Percentiles rank a stretch among this genome's conserved stretches.
phyloP scores from a whole-genome alignment of 805 yeast genomes.

The Wickerhamiella australiensis region DNA sequence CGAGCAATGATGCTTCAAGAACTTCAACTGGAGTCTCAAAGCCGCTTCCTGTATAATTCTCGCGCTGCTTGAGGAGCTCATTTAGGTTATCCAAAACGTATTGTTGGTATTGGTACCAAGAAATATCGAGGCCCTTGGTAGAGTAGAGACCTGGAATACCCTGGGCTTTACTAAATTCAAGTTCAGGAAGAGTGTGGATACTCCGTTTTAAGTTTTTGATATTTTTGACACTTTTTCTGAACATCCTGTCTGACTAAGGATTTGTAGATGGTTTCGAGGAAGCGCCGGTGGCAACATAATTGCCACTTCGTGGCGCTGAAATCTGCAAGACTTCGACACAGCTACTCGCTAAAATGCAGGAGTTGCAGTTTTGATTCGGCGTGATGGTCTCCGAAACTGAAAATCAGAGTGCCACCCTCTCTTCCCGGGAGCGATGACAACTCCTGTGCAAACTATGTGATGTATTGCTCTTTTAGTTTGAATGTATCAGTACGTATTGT shows the following conservation, averaged over 20 bases:
- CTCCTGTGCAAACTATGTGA: no score
- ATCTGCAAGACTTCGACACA: neutral
- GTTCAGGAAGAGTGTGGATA: conserved; percentile 26
- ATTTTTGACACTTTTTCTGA: neutral
- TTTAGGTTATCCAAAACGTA: conserved; percentile 29
- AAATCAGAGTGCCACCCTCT: no score
- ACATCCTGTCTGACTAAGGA: conserved; percentile 1
- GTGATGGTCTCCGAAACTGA: no score
- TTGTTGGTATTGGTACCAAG: conserved; percentile 76
- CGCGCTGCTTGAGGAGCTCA: conserved; percentile 14
- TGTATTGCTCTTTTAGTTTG: no score
- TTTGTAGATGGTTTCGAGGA: neutral
- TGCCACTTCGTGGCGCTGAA: neutral
- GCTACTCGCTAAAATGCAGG: neutral
- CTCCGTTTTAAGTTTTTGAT: neutral
- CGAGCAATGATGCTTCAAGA: conserved; percentile 11
- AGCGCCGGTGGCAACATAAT: neutral
- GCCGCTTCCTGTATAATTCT: conserved; percentile 11
- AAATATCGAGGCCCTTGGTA: conserved; percentile 51
- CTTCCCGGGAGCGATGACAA: no score
- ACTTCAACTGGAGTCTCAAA: conserved; percentile 1
- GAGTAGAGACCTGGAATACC: conserved; percentile 61
- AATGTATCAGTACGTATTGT: no score
- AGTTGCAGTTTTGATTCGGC: no score
- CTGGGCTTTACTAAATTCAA: conserved; percentile 25